Conservation (phyloP, 192 early-diverging fungal species). For the Kappamyces sp. region DNA sequence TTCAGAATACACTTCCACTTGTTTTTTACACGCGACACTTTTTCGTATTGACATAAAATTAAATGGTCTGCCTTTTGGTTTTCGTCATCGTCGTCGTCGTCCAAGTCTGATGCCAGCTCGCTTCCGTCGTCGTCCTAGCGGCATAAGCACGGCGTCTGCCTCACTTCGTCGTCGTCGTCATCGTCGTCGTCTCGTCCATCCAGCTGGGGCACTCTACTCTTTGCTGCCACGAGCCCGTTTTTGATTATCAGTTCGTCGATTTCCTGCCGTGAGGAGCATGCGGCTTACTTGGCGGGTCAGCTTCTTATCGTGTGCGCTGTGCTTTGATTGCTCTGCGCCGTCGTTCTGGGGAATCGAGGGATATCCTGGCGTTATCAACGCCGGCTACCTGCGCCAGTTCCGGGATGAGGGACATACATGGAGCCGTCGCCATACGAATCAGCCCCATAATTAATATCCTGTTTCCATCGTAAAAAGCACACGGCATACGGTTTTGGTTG, state of each 20-base stretch:
- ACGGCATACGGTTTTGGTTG: conserved; percentile 30
- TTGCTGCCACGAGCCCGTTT: conserved; percentile 14
- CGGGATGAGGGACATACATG: background rate
- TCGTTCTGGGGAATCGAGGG: conserved; percentile 30
- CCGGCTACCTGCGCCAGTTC: too few species aligned
- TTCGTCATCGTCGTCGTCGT: conserved; percentile 42
- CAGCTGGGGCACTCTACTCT: conserved; percentile 16
- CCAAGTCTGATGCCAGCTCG: conserved; percentile 41
- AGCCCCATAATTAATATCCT: conserved; percentile 20
- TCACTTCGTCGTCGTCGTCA: conserved; percentile 15
- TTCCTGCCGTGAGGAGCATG: conserved; percentile 16
- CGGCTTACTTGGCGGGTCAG: background rate
- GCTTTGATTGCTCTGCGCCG: conserved; percentile 20
- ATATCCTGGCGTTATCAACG: too few species aligned
- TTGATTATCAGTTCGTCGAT: conserved; percentile 24
- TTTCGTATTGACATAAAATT: conserved; percentile 49
- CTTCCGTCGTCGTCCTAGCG: conserved; percentile 21
- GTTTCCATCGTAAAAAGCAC: conserved; percentile 20
- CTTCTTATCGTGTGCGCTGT: background rate
- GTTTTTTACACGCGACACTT: conserved; percentile 89
- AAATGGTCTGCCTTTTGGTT: conserved; percentile 22
- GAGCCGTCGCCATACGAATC: conserved; percentile 11
- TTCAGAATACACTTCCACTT: conserved; percentile 98
- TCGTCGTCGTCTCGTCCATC: conserved; percentile 19
- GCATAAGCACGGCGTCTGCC: background rate